Conservation (phyloP, 257 asterid genomes). For the Scutellaria galericulata region DNA sequence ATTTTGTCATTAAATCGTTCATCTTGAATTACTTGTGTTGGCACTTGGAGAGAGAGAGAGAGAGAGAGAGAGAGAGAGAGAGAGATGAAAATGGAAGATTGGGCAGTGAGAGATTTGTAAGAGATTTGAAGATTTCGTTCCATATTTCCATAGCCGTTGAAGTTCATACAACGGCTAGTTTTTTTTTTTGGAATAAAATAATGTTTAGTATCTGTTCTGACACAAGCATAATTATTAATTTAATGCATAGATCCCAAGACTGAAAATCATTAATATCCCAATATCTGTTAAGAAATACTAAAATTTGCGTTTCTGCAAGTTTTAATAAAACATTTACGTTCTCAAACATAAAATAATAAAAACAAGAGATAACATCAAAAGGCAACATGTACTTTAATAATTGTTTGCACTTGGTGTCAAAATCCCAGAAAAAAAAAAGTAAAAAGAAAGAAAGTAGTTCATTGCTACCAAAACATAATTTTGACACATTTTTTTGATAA, state of each 20-base stretch:
- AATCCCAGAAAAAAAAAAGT: no score
- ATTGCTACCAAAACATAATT: no score
- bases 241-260: background rate
- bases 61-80: background rate
- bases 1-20: conserved; percentile 94
- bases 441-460: no score
- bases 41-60: background rate
- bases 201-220: conserved; percentile 21
- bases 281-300: no score
- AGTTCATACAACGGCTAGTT: conserved; percentile 55
- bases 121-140: background rate
- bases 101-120: background rate
- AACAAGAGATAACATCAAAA: no score
- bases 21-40: conserved; percentile 40
- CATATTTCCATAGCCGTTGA: background rate
- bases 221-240: background rate
- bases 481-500: no score
- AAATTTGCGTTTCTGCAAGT: no score
- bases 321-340: no score
- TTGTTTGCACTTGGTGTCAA: no score
- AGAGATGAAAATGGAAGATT: background rate
- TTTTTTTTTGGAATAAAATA: conserved; percentile 28
- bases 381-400: no score
- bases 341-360: no score
- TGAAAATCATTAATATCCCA: no score